Base-by-base conservation (phyloP, 2,329 filamentous ascomycete genomes). In the Dothidotthia symphoricarpi region DNA sequence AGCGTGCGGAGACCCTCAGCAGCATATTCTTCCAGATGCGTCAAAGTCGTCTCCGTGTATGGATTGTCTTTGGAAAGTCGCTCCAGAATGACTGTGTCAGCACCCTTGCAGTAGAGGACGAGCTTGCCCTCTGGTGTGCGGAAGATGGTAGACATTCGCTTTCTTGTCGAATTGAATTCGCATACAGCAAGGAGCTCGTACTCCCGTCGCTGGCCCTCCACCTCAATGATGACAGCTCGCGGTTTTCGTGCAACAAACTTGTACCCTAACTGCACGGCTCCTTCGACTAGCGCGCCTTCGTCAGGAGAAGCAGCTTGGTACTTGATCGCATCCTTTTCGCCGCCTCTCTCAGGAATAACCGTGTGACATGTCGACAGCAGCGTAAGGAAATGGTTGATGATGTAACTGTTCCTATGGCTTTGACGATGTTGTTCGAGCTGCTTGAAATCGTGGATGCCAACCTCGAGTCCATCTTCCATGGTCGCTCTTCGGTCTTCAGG, bases 231-330 rank as follows among this genome's bases (percentile, higher is more conserved):
- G 19, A 98, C 93, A 4, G 88, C 81, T 41, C 83, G 82, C 19
- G 93, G 94, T 70, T 93, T 95, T 57, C 94, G 82, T 34, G 93
- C 90, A 34, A 85, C 82, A 64, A 98, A 98, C 39, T 80, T 83
- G 73, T 96, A 97, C 4, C 91, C 93, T 34, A 98, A 75, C 31
- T 76, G 70, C 3, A 90, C 80, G 1, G 93, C 93, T 39, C 93
- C 94, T 57, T 96, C 86, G 0, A 98, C 93, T 32, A 98, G 73
- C n/a, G 93, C 93, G 39, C 91, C 93, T 67, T 98, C 93, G 53
- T 98, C 93, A 1, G 93, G 93, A 16, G 93, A 98, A 2, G 94
- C 91, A 16, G 93, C 93, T 70, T 98, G 94, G 56, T 98, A 98
- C 69, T 94, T 97, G 75, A 98, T 96, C 25, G 82, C 77, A 13